These are phyloP conservation scores for Plasmodium gallinaceum DNA, from an alignment of 169 alveolate species.

Conservation along the genomic window DNA sequence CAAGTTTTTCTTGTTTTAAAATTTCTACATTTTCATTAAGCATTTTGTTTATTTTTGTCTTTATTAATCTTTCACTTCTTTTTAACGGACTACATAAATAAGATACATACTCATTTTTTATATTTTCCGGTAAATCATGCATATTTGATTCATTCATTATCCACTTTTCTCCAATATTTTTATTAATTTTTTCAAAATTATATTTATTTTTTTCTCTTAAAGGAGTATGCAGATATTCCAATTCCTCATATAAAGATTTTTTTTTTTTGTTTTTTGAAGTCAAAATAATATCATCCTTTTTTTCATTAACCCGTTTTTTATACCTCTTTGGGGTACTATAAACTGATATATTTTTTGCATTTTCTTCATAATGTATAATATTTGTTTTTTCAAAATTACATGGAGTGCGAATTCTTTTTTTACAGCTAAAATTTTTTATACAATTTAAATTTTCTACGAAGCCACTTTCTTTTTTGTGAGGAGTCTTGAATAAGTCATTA, in stretches of 20 bases:
- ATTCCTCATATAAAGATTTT: constrained; percentile 35
- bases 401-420: constrained; percentile 55
- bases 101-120: constrained; percentile 54
- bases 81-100: constrained; percentile 56
- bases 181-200: background rate
- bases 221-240: constrained; percentile 32
- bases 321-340: constrained; percentile 44
- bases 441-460: constrained; percentile 1
- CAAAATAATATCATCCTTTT: background rate
- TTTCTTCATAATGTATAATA: constrained; percentile 22
- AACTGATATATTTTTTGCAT: constrained; percentile 25
- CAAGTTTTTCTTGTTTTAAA: constrained; percentile 7
- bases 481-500: constrained; percentile 18
- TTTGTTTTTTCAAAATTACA: constrained; percentile 10
- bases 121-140: constrained; percentile 62
- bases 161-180: constrained; percentile 34
- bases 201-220: constrained; percentile 25
- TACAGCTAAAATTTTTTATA: constrained; percentile 35
- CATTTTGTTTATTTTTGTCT: constrained; percentile 61
- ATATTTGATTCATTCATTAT: constrained; percentile 48
- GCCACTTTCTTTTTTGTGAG: constrained; percentile 17
- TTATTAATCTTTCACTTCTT: constrained; percentile 64
- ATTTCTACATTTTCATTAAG: constrained; percentile 30
- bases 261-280: constrained; percentile 29
- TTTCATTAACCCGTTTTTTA: constrained; percentile 7